Base-by-base conservation (phyloP, 1,284 basidiomycete genomes). In the Boletus semigastroideus region DNA sequence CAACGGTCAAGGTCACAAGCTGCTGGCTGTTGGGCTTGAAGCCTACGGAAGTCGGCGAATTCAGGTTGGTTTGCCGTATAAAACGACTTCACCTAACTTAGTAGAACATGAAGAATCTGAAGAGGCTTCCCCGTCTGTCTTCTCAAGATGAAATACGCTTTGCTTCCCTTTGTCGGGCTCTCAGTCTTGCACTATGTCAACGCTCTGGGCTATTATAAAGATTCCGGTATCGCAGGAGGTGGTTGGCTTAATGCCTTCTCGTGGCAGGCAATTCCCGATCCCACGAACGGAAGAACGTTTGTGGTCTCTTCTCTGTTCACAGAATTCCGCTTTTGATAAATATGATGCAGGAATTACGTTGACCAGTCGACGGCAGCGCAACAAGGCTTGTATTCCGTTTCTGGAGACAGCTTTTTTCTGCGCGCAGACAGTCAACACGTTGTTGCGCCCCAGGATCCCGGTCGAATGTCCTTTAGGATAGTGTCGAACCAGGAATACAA, bases 221-320 rank as follows among this genome's bases (percentile, higher is more conserved):
- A 65, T 3, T 68, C 69, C 38, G 71, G 62, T 48, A 68, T 78
- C 54, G 59, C 73, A 3, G 79, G 78, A 4, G 54, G 66, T 6
- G 63, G 56, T 1, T 81, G 81, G 53, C 69, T 75, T 36, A 51
- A 67, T 30, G 61, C 66, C 3, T 82, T 81, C 56, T 53, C 61
- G 14, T 78, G 75, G 60, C 59, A 77, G 53, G 64, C 72, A 7
- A 5, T 36, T 4, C 6, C 34, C 16, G 34, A 80, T 59, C 78
- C 77, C 6, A 79, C 78, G 0, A 42, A 75, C 42, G 79, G 78
- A 6, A 69, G 76, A 39, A 76, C 78, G 73, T 79, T 62, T 54
- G 72, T 50, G 17, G 14, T 40, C 20, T 28, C 8, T 27, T 8
- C 3, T 39, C 22, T n/a, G 5, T 46, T 31, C 5, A 1, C 36